phyloP scores from a whole-genome alignment of 2,329 filamentous ascomycete species.

The Penicillium vulpinum region DNA sequence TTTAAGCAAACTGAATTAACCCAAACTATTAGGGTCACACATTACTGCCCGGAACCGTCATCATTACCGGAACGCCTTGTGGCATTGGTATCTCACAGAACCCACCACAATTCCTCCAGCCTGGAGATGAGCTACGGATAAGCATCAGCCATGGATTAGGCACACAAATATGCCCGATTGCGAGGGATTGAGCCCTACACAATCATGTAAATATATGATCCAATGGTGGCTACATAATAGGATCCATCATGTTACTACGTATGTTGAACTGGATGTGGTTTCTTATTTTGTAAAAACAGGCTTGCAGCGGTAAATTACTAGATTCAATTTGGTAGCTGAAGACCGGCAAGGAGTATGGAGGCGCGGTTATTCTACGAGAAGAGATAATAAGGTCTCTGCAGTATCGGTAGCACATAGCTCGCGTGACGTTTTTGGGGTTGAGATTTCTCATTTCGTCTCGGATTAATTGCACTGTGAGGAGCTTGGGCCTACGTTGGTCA shows the following conservation, averaged over 20 bases:
- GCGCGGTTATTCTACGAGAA: neutral
- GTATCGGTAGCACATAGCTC: no score
- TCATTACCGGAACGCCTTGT: slow-evolving; percentile 18
- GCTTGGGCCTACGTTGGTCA: no score
- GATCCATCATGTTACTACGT: neutral
- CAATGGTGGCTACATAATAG: neutral
- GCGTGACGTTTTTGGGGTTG: no score
- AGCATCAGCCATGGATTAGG: slow-evolving; percentile 16
- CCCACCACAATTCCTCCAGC: slow-evolving; percentile 12
- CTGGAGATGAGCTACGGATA: slow-evolving; percentile 10
- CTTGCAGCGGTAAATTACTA: neutral
- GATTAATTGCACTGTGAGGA: no score
- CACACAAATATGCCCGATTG: slow-evolving; percentile 13
- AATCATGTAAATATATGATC: neutral
- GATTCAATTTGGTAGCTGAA: neutral
- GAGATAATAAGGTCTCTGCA: no score
- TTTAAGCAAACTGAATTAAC: neutral
- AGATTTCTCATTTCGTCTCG: no score
- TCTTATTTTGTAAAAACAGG: neutral
- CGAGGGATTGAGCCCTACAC: neutral
- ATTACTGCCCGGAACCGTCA: slow-evolving; percentile 12
- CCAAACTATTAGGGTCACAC: slow-evolving; percentile 8
- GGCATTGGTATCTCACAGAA: slow-evolving; percentile 15
- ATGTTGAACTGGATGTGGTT: neutral
- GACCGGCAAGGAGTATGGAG: neutral